Percentiles rank a stretch among this genome's conserved stretches.
Evolutionary conservation across 2,329 filamentous ascomycete species (phyloP).

Genomic region (Dothistroma septosporum): DNA sequence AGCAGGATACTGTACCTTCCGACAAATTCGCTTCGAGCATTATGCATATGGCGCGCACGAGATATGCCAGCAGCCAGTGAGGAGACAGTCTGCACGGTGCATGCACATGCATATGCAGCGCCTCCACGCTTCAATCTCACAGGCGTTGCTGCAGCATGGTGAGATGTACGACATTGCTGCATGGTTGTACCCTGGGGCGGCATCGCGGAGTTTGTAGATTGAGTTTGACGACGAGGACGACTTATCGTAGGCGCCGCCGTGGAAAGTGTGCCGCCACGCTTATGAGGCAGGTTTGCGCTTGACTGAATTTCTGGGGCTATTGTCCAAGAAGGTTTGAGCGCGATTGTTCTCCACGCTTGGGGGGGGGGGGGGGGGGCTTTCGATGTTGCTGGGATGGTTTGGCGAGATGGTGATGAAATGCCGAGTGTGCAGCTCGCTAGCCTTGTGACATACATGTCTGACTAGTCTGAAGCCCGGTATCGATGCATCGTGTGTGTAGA

Average conservation of each 20-base stretch:
- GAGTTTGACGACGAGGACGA: constrained; percentile 12
- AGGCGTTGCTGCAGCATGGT: neutral
- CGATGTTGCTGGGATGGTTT: neutral
- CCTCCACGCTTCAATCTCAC: neutral
- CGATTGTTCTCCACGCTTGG: neutral
- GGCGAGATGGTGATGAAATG: neutral
- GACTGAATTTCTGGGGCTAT: neutral
- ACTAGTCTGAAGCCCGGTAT: neutral
- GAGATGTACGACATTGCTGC: neutral
- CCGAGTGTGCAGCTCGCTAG: neutral
- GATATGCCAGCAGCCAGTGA: neutral
- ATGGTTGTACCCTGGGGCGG: neutral
- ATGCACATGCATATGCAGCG: constrained; percentile 1
- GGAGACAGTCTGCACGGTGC: neutral
- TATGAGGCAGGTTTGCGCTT: neutral
- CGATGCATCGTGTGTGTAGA: neutral
- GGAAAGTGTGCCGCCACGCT: neutral
- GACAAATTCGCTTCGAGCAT: neutral
- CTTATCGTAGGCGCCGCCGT: neutral
- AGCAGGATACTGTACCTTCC: neutral
- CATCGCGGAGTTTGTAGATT: constrained; percentile 8
- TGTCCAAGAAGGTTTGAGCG: neutral
- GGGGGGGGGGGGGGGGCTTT: too few relatives aligned
- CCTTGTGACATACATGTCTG: neutral
- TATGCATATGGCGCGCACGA: neutral